A percentile compares a stretch with the other conserved stretches of the same genome.
These are phyloP conservation scores for Domatiomyces catenatus DNA, from an alignment of 2,329 filamentous ascomycete genomes.

Conservation along the genomic window DNA sequence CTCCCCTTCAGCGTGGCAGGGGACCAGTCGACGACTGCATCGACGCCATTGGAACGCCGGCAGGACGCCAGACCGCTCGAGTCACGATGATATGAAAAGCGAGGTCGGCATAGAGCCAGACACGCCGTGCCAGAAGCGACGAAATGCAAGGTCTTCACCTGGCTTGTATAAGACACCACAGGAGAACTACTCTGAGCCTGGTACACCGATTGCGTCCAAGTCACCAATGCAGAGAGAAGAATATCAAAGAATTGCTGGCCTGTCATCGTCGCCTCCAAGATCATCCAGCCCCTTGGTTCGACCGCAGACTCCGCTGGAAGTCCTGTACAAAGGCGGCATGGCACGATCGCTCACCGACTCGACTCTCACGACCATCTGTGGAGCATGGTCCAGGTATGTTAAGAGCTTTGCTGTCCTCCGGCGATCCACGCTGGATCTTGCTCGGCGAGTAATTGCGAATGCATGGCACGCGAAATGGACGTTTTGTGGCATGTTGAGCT, in stretches of 20 bases:
- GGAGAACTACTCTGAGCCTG: background rate
- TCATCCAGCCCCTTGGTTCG: background rate
- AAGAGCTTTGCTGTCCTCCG: conserved; percentile 11
- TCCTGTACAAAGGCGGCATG: background rate
- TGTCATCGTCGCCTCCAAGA: background rate
- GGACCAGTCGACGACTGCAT: background rate
- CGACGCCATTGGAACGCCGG: background rate
- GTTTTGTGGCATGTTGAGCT: conserved; percentile 20
- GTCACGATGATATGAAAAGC: background rate
- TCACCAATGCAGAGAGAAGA: background rate
- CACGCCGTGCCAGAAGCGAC: background rate
- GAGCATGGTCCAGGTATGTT: conserved; percentile 15
- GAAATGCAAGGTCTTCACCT: background rate
- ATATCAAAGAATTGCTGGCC: background rate
- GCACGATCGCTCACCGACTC: conserved; percentile 9
- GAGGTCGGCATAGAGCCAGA: background rate
- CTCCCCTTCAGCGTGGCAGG: background rate
- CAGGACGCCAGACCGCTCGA: background rate
- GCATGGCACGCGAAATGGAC: conserved; percentile 22
- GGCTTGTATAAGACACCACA: background rate
- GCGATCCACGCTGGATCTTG: conserved; percentile 16
- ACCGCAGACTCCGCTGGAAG: background rate
- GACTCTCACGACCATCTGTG: conserved; percentile 16
- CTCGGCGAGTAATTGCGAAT: conserved; percentile 21
- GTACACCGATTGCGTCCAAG: background rate